Evolutionary conservation across 2,329 filamentous ascomycete genomes (phyloP).

Genomic region (Waltergamsia citrina): DNA sequence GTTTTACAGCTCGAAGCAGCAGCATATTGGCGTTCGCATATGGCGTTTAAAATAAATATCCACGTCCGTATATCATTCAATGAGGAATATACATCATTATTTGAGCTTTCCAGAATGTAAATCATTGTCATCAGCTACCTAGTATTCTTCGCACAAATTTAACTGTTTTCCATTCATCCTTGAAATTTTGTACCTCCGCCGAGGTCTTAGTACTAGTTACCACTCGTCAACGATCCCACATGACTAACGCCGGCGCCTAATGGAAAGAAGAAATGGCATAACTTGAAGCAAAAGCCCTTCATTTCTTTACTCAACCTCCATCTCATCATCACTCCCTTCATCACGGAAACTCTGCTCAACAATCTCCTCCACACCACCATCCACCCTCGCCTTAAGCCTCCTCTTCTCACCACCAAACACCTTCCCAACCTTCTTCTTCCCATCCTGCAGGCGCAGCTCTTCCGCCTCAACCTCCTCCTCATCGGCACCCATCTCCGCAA

Average conservation of each 20-base stretch:
- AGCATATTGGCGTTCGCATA: conserved; percentile 1
- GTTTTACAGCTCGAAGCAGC: background rate
- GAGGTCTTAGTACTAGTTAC: too few species aligned
- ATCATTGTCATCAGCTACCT: background rate
- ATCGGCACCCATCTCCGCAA: conserved; percentile 45
- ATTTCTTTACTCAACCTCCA: conserved; percentile 6
- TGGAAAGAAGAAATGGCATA: too few species aligned
- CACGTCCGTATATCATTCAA: too few species aligned
- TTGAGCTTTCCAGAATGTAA: background rate
- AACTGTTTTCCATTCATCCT: background rate
- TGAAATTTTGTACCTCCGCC: background rate
- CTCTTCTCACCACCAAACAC: conserved; percentile 33
- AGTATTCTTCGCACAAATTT: background rate
- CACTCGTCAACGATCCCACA: too few species aligned
- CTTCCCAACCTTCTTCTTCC: conserved; percentile 20
- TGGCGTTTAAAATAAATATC: conserved; percentile 5
- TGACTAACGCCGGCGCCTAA: too few species aligned
- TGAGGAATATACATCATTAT: background rate
- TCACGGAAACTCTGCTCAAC: conserved; percentile 9
- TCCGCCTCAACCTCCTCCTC: conserved; percentile 37
- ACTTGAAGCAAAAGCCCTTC: background rate
- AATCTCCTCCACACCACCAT: conserved; percentile 22
- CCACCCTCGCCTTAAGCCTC: conserved; percentile 24
- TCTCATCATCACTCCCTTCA: conserved; percentile 10
- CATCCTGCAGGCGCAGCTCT: conserved; percentile 13